Evolutionary conservation across 495 filamentous ascomycete species (phyloP).

Genomic region (Annulohypoxylon bovei): DNA sequence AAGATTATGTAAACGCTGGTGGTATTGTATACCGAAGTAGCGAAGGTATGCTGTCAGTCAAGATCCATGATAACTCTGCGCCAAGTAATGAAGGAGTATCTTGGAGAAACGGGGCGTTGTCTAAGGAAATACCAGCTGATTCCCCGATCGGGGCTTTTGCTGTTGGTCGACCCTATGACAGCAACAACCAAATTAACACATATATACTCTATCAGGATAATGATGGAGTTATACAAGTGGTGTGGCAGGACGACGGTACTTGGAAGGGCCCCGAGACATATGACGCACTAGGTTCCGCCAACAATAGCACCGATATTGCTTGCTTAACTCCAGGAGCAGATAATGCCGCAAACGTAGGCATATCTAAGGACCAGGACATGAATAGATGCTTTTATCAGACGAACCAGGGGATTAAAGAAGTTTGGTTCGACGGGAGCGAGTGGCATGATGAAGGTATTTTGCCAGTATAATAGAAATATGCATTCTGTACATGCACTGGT

Average conservation of each 20-base stretch:
- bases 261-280: constrained; percentile 37
- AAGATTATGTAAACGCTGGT: constrained; percentile 10
- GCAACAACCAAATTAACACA: constrained; percentile 34
- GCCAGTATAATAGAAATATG: not conserved
- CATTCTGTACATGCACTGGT: too few species aligned
- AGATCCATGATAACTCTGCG: constrained; percentile 21
- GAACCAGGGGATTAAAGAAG: constrained; percentile 22
- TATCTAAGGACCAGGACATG: constrained; percentile 34
- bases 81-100: constrained; percentile 21
- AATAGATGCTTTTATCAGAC: constrained; percentile 30
- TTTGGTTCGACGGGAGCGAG: constrained; percentile 28
- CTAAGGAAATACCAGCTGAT: constrained; percentile 24
- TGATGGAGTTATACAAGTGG: constrained; percentile 24
- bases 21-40: constrained; percentile 28
- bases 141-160: constrained; percentile 28
- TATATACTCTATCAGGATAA: constrained; percentile 35
- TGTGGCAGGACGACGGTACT: constrained; percentile 32
- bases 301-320: constrained; percentile 23
- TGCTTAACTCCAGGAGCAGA: constrained; percentile 25
- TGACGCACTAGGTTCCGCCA: constrained; percentile 17
- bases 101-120: constrained; percentile 36
- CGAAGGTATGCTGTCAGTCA: constrained; percentile 32
- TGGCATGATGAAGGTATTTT: constrained; percentile 29
- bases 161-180: constrained; percentile 33
- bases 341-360: not conserved